phyloP scores from a whole-genome alignment of 768 basidiomycete species.

The Auriscalpium microsporum region DNA sequence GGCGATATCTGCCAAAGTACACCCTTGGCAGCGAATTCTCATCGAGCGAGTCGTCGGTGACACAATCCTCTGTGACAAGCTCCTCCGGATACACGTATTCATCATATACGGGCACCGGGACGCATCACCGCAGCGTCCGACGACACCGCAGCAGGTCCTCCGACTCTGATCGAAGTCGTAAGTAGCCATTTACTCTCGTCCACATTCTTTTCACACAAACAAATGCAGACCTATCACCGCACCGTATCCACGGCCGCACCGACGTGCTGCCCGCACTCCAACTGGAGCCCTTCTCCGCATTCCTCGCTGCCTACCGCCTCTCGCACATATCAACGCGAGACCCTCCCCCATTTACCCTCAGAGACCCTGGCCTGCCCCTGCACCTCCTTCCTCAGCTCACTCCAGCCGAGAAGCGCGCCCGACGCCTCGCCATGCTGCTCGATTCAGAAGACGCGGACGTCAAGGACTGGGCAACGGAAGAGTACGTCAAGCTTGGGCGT shows the following conservation, averaged over 20 bases:
- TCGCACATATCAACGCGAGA: constrained; percentile 5
- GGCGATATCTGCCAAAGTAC: constrained; percentile 4
- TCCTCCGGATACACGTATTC: constrained; percentile 4
- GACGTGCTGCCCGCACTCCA: constrained; percentile 16
- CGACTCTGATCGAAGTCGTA: not conserved
- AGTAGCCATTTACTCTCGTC: not conserved
- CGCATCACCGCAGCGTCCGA: too few relatives aligned
- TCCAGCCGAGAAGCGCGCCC: constrained; percentile 6
- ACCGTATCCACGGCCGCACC: constrained; percentile 13
- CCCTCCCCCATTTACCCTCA: constrained; percentile 7
- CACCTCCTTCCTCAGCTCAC: constrained; percentile 11
- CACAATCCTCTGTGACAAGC: constrained; percentile 2
- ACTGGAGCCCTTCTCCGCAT: constrained; percentile 14
- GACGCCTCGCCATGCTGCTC: constrained; percentile 11
- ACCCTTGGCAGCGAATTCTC: constrained; percentile 6
- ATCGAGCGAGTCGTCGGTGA: constrained; percentile 5
- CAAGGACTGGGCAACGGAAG: constrained; percentile 14
- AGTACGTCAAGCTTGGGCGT: constrained; percentile 14
- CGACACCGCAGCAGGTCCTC: constrained; percentile 4
- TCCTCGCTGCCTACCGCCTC: constrained; percentile 14
- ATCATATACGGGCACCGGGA: not conserved
- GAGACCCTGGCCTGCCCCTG: not conserved
- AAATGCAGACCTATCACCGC: constrained; percentile 6
- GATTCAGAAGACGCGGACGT: constrained; percentile 14
- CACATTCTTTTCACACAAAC: not conserved